These are phyloP conservation scores for Aspergillus niger DNA, from an alignment of 2,329 filamentous ascomycete genomes.

Conservation along the genomic window DNA sequence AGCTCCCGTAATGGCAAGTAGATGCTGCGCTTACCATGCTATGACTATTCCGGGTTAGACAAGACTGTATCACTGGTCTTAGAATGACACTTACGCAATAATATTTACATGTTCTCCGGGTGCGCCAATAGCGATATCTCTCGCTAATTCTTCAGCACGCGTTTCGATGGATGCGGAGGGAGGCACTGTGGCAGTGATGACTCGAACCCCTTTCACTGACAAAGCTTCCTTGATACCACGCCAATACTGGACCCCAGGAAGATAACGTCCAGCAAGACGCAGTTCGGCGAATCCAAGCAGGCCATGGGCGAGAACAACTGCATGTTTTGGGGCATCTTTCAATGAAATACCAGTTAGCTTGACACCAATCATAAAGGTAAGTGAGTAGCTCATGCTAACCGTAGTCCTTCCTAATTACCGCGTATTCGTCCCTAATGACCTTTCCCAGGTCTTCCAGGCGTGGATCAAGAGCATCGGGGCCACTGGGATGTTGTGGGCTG, in stretches of 20 bases:
- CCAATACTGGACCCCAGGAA: slow-evolving; percentile 66
- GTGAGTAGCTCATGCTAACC: slow-evolving; percentile 36
- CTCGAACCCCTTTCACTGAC: slow-evolving; percentile 57
- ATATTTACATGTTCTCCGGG: slow-evolving; percentile 64
- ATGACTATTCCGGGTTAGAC: slow-evolving; percentile 36
- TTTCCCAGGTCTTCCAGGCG: slow-evolving; percentile 55
- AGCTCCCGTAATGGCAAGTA: background rate
- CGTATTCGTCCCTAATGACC: slow-evolving; percentile 63
- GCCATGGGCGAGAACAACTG: slow-evolving; percentile 66
- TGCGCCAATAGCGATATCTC: slow-evolving; percentile 56
- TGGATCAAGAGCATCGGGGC: slow-evolving; percentile 43
- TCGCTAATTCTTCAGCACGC: slow-evolving; percentile 56
- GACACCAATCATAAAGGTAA: background rate
- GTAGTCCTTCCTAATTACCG: slow-evolving; percentile 60
- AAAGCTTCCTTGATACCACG: slow-evolving; percentile 63
- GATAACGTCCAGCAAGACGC: slow-evolving; percentile 53
- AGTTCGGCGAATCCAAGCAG: slow-evolving; percentile 67
- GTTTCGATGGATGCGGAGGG: slow-evolving; percentile 61
- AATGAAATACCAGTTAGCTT: background rate
- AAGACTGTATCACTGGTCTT: no score
- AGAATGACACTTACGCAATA: slow-evolving; percentile 54
- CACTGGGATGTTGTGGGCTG: slow-evolving; percentile 11
- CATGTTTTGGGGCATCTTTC: slow-evolving; percentile 53
- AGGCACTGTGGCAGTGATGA: slow-evolving; percentile 63
- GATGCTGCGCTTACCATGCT: slow-evolving; percentile 48